A percentile compares a stretch with the other conserved stretches of the same genome.
These are phyloP conservation scores for Marasmius tenuissimus DNA, from an alignment of 1,284 basidiomycete genomes.

Conservation along the genomic window DNA sequence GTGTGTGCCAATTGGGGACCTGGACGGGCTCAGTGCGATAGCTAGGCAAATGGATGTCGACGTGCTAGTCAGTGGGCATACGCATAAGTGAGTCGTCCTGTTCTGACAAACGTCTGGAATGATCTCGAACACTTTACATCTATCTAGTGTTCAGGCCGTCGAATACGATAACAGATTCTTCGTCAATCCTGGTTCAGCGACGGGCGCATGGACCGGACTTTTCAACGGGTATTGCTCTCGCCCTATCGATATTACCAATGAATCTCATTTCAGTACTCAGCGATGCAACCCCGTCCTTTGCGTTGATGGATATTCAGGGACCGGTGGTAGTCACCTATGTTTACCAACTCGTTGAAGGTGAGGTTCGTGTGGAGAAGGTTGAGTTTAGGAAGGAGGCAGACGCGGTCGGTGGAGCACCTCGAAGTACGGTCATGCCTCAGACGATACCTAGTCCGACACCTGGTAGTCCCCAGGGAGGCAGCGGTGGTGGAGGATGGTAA, in stretches of 20 bases:
- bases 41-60: slow-evolving; percentile 98
- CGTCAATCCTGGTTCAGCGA: slow-evolving; percentile 94
- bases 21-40: slow-evolving; percentile 84
- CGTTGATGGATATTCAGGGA: slow-evolving; percentile 93
- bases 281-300: slow-evolving; percentile 69
- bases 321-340: slow-evolving; percentile 95
- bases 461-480: slow-evolving; percentile 21
- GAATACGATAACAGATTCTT: slow-evolving; percentile 93
- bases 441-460: slow-evolving; percentile 42
- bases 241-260: slow-evolving; percentile 10
- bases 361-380: slow-evolving; percentile 87
- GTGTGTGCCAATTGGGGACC: slow-evolving; percentile 88
- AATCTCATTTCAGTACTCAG: slow-evolving; percentile 20
- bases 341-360: slow-evolving; percentile 91
- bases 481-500: background rate
- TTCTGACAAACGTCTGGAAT: background rate
- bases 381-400: slow-evolving; percentile 75
- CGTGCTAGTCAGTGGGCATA: slow-evolving; percentile 91
- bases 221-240: slow-evolving; percentile 56
- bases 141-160: slow-evolving; percentile 84
- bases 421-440: slow-evolving; percentile 39
- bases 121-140: background rate
- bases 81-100: slow-evolving; percentile 73
- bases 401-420: slow-evolving; percentile 29
- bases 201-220: slow-evolving; percentile 88